Base-by-base conservation (phyloP, 345 rosid species). In the Cardamine resedifolia region DNA sequence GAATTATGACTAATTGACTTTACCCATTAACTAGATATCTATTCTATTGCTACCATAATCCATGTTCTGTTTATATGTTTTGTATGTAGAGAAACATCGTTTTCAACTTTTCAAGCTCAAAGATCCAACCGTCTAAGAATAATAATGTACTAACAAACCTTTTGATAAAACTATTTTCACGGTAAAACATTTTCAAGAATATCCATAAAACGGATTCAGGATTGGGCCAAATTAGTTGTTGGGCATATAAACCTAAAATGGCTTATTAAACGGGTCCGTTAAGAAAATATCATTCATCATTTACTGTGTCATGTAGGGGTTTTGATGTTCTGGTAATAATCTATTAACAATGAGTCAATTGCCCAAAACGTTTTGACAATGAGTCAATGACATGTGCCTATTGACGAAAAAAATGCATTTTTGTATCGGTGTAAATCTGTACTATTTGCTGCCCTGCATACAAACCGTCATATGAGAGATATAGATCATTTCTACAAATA, bases 1-100 rank as follows among this genome's bases (percentile, higher is more conserved):
- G 23, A 51, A 19, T 52, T 48, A 26, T 30, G 23, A 51, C 19
- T 62, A 27, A 38, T 70, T 59, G 50, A 59, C 70, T 53, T 41
- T 64, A 39, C 53, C 18, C 33, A 50, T 62, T 14, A 18, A 47
- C 21, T 47, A 9, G 20, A 14, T 30, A 52, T 51, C 12, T 23
- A 23, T n/a, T n/a, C n/a, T 23, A 30, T 36, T 50, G n/a, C 33
- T 26, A 69, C 45, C 28, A 60, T 14, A 6, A 27, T 36, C 23
- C 53, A 18, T 52, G 56, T 43, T 72, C 33, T 72, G 26, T 43
- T 53, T 63, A 6, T 41, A 7, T 19, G 0, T 16, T 19, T 47
- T n/a, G 4, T 7, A 28, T 6, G 38, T 41, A 4, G 26, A 1
- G 15, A 41, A 8, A 2, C 18, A 44, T 19, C 2, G 3, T 31